Evolutionary conservation across 2,329 filamentous ascomycete species (phyloP), one percentile per base, ranked within the genome.

Genomic region (Ramichloridium luteum): DNA sequence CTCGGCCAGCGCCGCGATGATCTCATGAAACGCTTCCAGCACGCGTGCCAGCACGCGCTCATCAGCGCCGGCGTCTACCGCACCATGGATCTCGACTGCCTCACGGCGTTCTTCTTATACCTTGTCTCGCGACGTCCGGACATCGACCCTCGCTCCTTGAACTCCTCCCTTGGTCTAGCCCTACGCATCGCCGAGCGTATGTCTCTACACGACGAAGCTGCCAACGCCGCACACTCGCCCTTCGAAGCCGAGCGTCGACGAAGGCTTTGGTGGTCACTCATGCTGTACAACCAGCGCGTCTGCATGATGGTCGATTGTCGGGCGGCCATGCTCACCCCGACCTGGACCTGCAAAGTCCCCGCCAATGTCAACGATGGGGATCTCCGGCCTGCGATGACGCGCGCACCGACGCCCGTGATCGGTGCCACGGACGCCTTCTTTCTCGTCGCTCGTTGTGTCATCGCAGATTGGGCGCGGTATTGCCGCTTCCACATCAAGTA

Each of bases 101-200:
- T 74, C 43, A 67, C 63, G 1, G 68, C 69, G 10, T 57, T 70
- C 6, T 65, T 56, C 39, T 56, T 74, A 4, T 73, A 71, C 38
- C 45, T 73, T 16, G 68, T 71, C 51, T 12, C 11, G 9, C 16
- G 15, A 3, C 11, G 15, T 20, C 14, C 29, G 14, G 29, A 15
- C 17, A 26, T 29, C 2, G 37, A 33, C 32, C 17, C 38, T 30
- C 15, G 31, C 28, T 25, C 32, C 6, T 10, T 40, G 6, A 17
- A 23, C 4, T 26, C 37, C 4, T 16, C 45, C 9, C 38, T 46
- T 17, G 31, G 27, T 14, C 25, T 43, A 9, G 42, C 42, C 29
- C 32, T 43, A 3, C 34, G 40, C 9, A 29, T 41, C 15, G 37
- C 40, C 4, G 41, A 45, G 27, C 28, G 40, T 23, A 40, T 43